A percentile compares a stretch with the other conserved stretches of the same genome.
Evolutionary conservation across 2,329 filamentous ascomycete genomes (phyloP).

Genomic region (Sclerotinia subarctica): DNA sequence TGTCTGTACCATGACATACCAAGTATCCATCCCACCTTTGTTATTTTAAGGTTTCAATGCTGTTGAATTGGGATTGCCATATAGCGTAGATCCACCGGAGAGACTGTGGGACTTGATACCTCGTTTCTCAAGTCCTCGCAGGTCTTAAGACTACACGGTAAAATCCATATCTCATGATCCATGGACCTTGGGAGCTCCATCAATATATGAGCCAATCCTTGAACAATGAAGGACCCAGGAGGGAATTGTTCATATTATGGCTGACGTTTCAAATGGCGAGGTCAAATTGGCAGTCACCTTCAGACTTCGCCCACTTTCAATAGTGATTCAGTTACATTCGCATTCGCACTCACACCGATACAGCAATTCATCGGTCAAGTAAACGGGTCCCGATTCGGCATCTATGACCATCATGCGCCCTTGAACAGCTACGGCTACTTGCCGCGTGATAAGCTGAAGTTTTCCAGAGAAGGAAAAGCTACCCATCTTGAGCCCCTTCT

Average conservation of each 20-base stretch:
- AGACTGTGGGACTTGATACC: neutral
- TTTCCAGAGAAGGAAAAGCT: constrained; percentile 3
- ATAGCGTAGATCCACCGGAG: constrained; percentile 5
- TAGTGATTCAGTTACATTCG: neutral
- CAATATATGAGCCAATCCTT: neutral
- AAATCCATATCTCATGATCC: constrained; percentile 1
- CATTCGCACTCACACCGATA: neutral
- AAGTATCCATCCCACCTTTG: constrained; percentile 6
- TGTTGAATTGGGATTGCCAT: constrained; percentile 7
- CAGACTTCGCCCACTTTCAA: constrained; percentile 4
- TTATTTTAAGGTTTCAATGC: constrained; percentile 3
- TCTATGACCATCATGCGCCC: constrained; percentile 18
- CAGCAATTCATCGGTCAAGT: neutral
- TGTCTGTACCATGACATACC: neutral
- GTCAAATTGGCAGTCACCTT: neutral
- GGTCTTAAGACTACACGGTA: neutral
- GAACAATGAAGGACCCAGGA: neutral
- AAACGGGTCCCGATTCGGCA: constrained; percentile 7
- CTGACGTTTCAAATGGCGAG: constrained; percentile 13
- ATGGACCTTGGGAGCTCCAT: constrained; percentile 5
- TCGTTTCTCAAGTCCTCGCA: neutral
- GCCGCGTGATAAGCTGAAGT: constrained; percentile 16
- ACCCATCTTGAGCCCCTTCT: neutral
- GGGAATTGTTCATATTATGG: neutral
- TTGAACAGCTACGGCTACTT: constrained; percentile 15